phyloP scores from a whole-genome alignment of 768 basidiomycete genomes.

The Suillus placidus region DNA sequence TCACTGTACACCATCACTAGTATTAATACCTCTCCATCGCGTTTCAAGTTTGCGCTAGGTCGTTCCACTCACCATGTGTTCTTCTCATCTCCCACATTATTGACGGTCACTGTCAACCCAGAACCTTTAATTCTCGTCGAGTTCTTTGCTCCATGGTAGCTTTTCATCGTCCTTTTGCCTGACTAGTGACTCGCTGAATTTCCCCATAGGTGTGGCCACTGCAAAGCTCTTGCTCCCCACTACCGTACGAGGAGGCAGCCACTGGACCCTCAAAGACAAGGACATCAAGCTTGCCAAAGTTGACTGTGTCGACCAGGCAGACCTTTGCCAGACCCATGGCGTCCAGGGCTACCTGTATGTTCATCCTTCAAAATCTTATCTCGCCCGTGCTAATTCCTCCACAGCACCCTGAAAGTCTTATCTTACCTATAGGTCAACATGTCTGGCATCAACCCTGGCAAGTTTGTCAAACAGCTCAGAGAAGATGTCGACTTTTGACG shows the following conservation, averaged over 20 bases:
- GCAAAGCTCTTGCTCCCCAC: constrained; percentile 92
- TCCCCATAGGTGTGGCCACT: constrained; percentile 82
- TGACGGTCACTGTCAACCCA: constrained; percentile 55
- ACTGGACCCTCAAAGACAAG: constrained; percentile 88
- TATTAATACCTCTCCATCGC: too few relatives aligned
- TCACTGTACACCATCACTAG: too few relatives aligned
- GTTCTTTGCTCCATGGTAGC: constrained; percentile 90
- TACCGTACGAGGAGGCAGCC: constrained; percentile 94
- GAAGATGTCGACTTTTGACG: too few relatives aligned
- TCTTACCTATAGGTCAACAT: too few relatives aligned
- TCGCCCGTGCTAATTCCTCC: background rate
- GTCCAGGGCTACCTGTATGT: constrained; percentile 94
- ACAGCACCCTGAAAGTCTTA: too few relatives aligned
- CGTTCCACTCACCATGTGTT: too few relatives aligned
- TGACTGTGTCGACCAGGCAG: constrained; percentile 93
- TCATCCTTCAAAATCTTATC: background rate
- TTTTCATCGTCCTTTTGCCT: background rate
- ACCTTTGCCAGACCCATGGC: constrained; percentile 86
- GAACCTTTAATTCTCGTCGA: constrained; percentile 87
- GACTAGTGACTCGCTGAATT: background rate
- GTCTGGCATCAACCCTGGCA: too few relatives aligned
- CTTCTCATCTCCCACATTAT: too few relatives aligned
- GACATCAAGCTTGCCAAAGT: constrained; percentile 93
- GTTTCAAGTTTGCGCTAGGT: too few relatives aligned
- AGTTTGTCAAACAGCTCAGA: too few relatives aligned